phyloP scores from a whole-genome alignment of 768 basidiomycete genomes.

The Cystoderma amianthinum region DNA sequence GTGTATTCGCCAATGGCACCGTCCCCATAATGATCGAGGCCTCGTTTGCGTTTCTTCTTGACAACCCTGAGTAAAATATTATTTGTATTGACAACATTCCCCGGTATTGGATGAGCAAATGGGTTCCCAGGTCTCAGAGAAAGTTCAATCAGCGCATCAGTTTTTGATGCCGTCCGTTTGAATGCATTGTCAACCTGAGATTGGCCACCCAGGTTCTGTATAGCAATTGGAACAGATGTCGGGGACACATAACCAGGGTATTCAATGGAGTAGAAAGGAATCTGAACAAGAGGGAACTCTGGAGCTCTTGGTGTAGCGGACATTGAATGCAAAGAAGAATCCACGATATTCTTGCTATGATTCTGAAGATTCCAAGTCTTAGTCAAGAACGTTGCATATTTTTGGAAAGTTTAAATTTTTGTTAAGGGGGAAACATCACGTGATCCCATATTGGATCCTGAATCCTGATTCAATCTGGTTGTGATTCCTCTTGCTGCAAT shows the following conservation, averaged over 20 bases:
- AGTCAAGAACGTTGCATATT: too few species aligned
- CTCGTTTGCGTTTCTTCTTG: slow-evolving; percentile 54
- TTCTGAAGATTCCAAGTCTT: too few species aligned
- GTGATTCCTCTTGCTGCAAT: too few species aligned
- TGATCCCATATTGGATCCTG: too few species aligned
- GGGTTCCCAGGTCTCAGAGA: slow-evolving; percentile 66
- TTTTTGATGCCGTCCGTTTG: slow-evolving; percentile 63
- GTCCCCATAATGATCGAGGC: slow-evolving; percentile 15
- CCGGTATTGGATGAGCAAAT: slow-evolving; percentile 80
- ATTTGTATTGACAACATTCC: slow-evolving; percentile 68
- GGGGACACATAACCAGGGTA: slow-evolving; percentile 82
- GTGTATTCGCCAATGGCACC: slow-evolving; percentile 61
- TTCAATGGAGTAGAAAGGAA: slow-evolving; percentile 74
- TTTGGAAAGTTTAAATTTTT: too few species aligned
- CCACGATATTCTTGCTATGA: too few species aligned
- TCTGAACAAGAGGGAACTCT: slow-evolving; percentile 41
- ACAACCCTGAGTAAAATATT: slow-evolving; percentile 86
- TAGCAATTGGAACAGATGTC: slow-evolving; percentile 52
- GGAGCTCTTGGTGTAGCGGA: too few species aligned
- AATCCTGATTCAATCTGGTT: too few species aligned
- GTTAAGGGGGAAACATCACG: too few species aligned
- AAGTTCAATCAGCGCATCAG: slow-evolving; percentile 68
- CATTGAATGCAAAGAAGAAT: too few species aligned
- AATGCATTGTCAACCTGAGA: slow-evolving; percentile 70
- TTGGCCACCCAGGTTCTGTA: slow-evolving; percentile 67